Evolutionary conservation across 2,329 filamentous ascomycete genomes (phyloP).

Genomic region (Biscogniauxia sp.): DNA sequence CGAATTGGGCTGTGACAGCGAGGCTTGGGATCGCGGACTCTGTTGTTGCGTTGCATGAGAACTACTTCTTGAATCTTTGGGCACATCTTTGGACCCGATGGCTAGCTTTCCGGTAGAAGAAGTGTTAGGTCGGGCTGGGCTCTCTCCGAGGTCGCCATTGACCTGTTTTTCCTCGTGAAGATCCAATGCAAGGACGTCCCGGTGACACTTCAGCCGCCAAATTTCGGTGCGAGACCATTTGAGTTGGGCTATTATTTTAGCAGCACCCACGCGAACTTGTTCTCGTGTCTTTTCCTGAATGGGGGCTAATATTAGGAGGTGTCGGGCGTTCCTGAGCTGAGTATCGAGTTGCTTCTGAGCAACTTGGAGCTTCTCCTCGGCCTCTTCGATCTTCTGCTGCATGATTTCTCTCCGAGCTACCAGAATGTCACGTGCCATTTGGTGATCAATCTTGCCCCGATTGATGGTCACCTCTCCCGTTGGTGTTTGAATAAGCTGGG

Average conservation of each 20-base stretch:
- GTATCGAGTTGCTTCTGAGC: slow-evolving; percentile 77
- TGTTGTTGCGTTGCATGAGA: slow-evolving; percentile 33
- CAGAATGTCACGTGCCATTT: slow-evolving; percentile 84
- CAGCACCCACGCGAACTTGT: slow-evolving; percentile 79
- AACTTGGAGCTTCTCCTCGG: slow-evolving; percentile 72
- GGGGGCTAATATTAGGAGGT: slow-evolving; percentile 83
- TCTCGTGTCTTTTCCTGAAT: slow-evolving; percentile 90
- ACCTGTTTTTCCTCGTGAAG: slow-evolving; percentile 70
- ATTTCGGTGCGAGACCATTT: slow-evolving; percentile 95
- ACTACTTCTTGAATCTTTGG: slow-evolving; percentile 36
- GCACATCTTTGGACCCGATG: slow-evolving; percentile 28
- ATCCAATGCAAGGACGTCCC: slow-evolving; percentile 82
- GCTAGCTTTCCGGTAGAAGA: slow-evolving; percentile 17
- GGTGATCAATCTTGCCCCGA: slow-evolving; percentile 71
- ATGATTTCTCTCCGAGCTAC: slow-evolving; percentile 80
- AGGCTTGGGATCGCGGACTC: slow-evolving; percentile 37
- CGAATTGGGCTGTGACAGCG: slow-evolving; percentile 31
- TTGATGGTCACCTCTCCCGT: slow-evolving; percentile 72
- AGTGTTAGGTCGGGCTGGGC: slow-evolving; percentile 14
- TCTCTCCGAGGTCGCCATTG: slow-evolving; percentile 32
- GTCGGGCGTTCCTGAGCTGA: slow-evolving; percentile 83
- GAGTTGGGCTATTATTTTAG: slow-evolving; percentile 78
- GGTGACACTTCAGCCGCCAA: slow-evolving; percentile 87
- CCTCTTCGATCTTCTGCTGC: slow-evolving; percentile 76
- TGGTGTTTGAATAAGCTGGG: slow-evolving; percentile 63